Evolutionary conservation across 169 alveolate species (phyloP), one percentile per base, ranked within the genome.

Genomic region (Eimeria falciformis): DNA sequence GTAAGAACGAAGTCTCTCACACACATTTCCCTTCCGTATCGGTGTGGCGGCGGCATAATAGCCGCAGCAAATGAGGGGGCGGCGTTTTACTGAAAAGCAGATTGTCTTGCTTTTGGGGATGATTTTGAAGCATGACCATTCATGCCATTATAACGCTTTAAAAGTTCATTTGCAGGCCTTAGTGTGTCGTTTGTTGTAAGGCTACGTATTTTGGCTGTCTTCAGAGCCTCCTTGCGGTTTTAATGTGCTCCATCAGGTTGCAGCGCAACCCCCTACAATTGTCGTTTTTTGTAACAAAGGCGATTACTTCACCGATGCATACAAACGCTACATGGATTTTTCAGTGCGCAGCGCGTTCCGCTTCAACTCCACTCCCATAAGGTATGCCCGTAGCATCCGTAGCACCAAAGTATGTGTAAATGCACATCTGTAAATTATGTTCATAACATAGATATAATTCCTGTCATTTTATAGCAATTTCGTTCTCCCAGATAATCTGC

Each of bases 281-380:
- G 90, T 81, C 2, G 56, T 81, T 18, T 81, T 81, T 43, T 81
- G 90, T 78, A 81, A 81, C 46, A 81, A 81, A 23, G 21, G 45
- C 12, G 90, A 53, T 7, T 81, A 17, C 43, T 81, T 81, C n/a
- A 47, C 78, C 5, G 90, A 81, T 11, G 90, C 46, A 3, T 81
- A 81, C 75, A 62, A 56, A 7, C 90, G 40, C 33, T 81, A 81
- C 50, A 23, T 81, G 9, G 90, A 81, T 17, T 81, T n/a, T 37
- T 12, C 90, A 2, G 53, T 56, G 0, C 75, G 90, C 27, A 56
- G 56, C n/a, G 90, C 90, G 46, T 81, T 81, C 47, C 12, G 12
- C 7, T 21, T 56, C 11, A 53, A 53, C 53, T 12, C 14, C 5
- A 81, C 90, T 6, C 90, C 90, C 5, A 81, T 81, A 53, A 23